Evolutionary conservation across 768 basidiomycete genomes (phyloP).

Genomic region (Amanita brunnescens): DNA sequence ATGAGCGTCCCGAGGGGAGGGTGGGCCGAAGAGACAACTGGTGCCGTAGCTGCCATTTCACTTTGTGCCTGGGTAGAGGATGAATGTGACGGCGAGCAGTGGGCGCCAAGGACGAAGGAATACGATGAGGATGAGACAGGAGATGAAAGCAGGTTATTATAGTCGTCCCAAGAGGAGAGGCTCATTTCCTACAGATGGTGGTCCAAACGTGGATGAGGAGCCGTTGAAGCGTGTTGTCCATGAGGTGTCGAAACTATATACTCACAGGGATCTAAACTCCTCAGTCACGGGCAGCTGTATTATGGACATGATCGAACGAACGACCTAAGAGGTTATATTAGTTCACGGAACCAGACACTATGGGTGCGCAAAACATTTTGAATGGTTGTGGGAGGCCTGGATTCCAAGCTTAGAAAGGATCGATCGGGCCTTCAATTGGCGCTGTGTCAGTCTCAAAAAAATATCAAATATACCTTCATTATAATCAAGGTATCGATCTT

Average conservation of each 20-base stretch:
- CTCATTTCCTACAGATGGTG: constrained; percentile 1
- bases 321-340: no score
- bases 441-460: neutral
- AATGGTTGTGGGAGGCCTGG: no score
- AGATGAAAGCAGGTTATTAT: constrained; percentile 6
- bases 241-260: constrained; percentile 8
- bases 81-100: neutral
- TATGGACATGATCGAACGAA: neutral
- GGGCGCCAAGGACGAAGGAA: neutral
- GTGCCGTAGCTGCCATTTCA: neutral
- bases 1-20: constrained; percentile 71
- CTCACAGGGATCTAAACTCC: neutral
- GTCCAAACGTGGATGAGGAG: constrained; percentile 7
- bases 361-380: neutral
- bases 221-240: constrained; percentile 6
- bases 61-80: neutral
- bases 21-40: constrained; percentile 15
- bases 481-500: neutral
- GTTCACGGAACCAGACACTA: neutral
- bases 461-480: neutral
- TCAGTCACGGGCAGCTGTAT: neutral
- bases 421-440: neutral
- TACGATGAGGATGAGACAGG: neutral
- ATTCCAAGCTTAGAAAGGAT: no score
- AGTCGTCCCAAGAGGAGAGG: constrained; percentile 1